phyloP scores from a whole-genome alignment of 257 asterid genomes.

The Solanum sejunctum region DNA sequence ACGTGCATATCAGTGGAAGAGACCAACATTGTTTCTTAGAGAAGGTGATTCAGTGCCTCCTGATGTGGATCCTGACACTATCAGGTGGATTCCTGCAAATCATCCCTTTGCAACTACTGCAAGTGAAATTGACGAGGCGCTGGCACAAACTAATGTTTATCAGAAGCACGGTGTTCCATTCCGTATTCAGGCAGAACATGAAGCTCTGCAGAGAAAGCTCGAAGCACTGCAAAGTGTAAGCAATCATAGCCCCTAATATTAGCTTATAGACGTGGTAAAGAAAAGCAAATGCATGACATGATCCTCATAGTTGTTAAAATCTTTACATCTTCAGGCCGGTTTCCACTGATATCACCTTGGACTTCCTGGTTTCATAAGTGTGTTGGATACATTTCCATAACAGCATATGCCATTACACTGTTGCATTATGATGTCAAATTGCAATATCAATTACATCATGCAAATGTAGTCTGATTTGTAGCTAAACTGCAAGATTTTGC shows the following conservation, averaged over 20 bases:
- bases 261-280: neutral
- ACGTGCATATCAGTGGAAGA: constrained; percentile 97
- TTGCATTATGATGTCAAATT: neutral
- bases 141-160: constrained; percentile 84
- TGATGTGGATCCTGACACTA: constrained; percentile 96
- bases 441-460: neutral
- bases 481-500: neutral
- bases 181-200: constrained; percentile 95
- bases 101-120: constrained; percentile 98
- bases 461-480: neutral
- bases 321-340: neutral
- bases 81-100: constrained; percentile 98
- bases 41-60: constrained; percentile 94
- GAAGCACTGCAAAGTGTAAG: constrained; percentile 90
- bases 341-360: neutral
- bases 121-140: constrained; percentile 85
- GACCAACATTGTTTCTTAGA: constrained; percentile 85
- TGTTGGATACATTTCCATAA: neutral
- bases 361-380: neutral
- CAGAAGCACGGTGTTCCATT: constrained; percentile 97
- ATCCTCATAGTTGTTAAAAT: neutral
- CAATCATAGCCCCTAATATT: neutral
- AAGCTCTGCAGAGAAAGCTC: constrained; percentile 89
- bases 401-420: neutral
- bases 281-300: neutral